phyloP scores from a whole-genome alignment of 805 yeast species.

The Komagataella kurtzmanii region DNA sequence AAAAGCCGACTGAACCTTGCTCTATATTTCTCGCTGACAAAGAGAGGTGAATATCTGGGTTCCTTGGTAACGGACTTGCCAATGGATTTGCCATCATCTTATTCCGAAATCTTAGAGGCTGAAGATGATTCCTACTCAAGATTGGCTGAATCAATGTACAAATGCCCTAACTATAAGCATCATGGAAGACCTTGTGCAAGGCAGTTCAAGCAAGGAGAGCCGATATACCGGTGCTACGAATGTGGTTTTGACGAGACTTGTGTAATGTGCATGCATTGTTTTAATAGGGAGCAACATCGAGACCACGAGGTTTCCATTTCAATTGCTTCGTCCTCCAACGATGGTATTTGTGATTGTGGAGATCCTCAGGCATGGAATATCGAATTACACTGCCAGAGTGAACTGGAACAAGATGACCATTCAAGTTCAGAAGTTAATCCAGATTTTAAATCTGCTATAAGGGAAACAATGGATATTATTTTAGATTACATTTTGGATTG shows the following conservation, averaged over 20 bases:
- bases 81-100: neutral
- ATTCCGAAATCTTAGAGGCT: neutral
- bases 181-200: slow-evolving; percentile 58
- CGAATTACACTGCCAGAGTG: slow-evolving; percentile 36
- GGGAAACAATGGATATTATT: slow-evolving; percentile 17
- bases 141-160: neutral
- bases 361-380: slow-evolving; percentile 51
- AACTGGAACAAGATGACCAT: slow-evolving; percentile 4
- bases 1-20: slow-evolving; percentile 4
- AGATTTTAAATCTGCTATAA: slow-evolving; percentile 10
- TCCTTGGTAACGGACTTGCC: slow-evolving; percentile 1
- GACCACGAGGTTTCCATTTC: slow-evolving; percentile 50
- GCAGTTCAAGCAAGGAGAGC: slow-evolving; percentile 44
- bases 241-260: slow-evolving; percentile 74
- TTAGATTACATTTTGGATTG: slow-evolving; percentile 32
- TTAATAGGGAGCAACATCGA: slow-evolving; percentile 52
- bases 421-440: neutral
- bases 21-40: slow-evolving; percentile 19
- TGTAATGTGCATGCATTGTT: slow-evolving; percentile 63
- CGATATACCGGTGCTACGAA: slow-evolving; percentile 59
- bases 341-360: slow-evolving; percentile 67
- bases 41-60: slow-evolving; percentile 22
- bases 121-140: neutral
- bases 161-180: slow-evolving; percentile 17
- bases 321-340: slow-evolving; percentile 29